Base-by-base conservation (phyloP, 306 rosid species). In the Glycyrrhiza uralensis region DNA sequence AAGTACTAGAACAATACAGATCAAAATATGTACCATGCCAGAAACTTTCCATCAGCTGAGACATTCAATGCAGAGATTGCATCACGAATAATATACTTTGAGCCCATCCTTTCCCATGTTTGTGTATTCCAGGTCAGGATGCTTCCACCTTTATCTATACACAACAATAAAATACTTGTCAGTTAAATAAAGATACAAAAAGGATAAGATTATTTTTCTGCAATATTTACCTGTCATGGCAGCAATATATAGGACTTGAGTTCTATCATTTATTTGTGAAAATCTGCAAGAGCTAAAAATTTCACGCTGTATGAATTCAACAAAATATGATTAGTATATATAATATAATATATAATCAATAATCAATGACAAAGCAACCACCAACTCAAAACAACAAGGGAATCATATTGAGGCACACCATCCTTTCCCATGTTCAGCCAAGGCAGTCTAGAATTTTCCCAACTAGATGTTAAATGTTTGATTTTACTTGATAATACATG, bases 31-130 rank as follows among this genome's bases (percentile, higher is more conserved):
- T 88, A 94, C 99, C 99, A 94, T 57, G 96, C 94, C 75, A 94
- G 85, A 78, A 86, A 82, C 71, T 82, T 89, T 38, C 97, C 99
- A 63, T 87, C 92, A 65, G 91, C 78, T n/a, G 99, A 94, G 82
- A 85, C 88, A 86, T 78, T 89, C 24, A 91, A 85, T 30, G 97
- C 83, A 15, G 79, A 80, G 60, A 94, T 86, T 61, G 79, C 41
- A 73, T 91, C 97, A 20, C 93, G 87, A 33, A 42, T 82, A 65
- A 91, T 71, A 67, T 54, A 45, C 85, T 85, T 91, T 18, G 97
- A 86, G 62, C 81, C 76, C 24, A 81, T 79, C 86, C 91, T 87
- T 72, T 77, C 83, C 95, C 99, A 88, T 29, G 95, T 87, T 41
- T 89, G 68, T 14, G 93, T 77, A 75, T 94, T 82, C 99, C 99